Evolutionary conservation across 805 yeast species (phyloP).

Genomic region (Tetrapisispora fleetii): DNA sequence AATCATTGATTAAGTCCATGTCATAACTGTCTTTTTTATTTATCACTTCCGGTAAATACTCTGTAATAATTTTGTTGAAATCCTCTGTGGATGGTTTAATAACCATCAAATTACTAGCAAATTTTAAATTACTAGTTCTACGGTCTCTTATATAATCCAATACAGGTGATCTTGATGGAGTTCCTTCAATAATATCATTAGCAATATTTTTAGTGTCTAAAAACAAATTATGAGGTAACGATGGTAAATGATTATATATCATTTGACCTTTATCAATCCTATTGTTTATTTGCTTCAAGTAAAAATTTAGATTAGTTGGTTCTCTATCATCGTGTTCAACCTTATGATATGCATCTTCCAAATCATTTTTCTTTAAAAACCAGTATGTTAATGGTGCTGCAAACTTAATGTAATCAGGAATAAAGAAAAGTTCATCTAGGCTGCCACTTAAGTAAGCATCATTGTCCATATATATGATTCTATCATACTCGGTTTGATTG

Average conservation of each 20-base stretch:
- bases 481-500: slow-evolving; percentile 38
- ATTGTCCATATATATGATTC: slow-evolving; percentile 49
- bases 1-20: slow-evolving; percentile 25
- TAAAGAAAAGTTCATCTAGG: slow-evolving; percentile 43
- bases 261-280: slow-evolving; percentile 17
- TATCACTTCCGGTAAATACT: slow-evolving; percentile 15
- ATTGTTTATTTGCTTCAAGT: slow-evolving; percentile 13
- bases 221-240: slow-evolving; percentile 20
- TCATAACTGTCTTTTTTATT: slow-evolving; percentile 18
- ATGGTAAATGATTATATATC: slow-evolving; percentile 35
- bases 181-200: slow-evolving; percentile 20
- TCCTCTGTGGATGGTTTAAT: slow-evolving; percentile 37
- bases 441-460: slow-evolving; percentile 39
- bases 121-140: slow-evolving; percentile 17
- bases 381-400: slow-evolving; percentile 41
- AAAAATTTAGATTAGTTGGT: slow-evolving; percentile 17
- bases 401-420: slow-evolving; percentile 36
- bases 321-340: slow-evolving; percentile 11
- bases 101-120: slow-evolving; percentile 47
- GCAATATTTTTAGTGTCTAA: slow-evolving; percentile 22
- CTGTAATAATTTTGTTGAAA: slow-evolving; percentile 17
- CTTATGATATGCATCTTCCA: slow-evolving; percentile 13
- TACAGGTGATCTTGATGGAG: slow-evolving; percentile 17
- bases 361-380: slow-evolving; percentile 23
- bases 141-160: slow-evolving; percentile 12